Evolutionary conservation across 2,329 filamentous ascomycete genomes (phyloP), one percentile per base, ranked within the genome.

Genomic region (Fusarium liriodendri): DNA sequence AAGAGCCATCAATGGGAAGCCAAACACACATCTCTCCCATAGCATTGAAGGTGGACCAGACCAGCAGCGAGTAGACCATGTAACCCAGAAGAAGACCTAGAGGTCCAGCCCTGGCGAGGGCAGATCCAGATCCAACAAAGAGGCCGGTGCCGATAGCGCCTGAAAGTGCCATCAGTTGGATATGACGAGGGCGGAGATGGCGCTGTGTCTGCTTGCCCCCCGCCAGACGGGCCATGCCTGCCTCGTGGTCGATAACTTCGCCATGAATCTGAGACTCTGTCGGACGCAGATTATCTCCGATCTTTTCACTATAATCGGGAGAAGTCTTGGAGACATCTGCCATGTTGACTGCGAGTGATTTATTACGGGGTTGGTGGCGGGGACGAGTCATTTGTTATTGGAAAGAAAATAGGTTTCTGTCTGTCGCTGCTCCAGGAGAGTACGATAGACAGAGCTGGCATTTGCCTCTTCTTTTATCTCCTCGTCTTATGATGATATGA

Each of bases 11-110:
- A 50, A 89, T 81, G 2, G 88, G 88, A n/a, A 89, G 81, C 69
- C 87, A 89, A 13, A 87, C 85, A 38, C 84, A 85, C 86, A 90
- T 89, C 79, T 90, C 88, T 65, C 86, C 88, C 27, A 90, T 82
- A 68, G 79, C 82, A 52, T 85, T 73, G 77, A 83, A 80, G 55
- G 77, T 70, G 10, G 83, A 83, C 83, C 82, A 85, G 70, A 84
- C 79, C 78, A 82, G 84, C 20, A 82, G 59, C 16, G 82, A 83
- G 81, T 81, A 85, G 75, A 84, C 79, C 29, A 82, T 70, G 71
- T 84, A 85, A 2, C 83, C 83, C 35, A 85, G 79, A 37, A 85
- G 37, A 4, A 85, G 80, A 8, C 82, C 83, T 27, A 85, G 76
- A 2, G 84, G 83, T 7, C 84, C 83, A 45, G 83, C 80, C 55